Evolutionary conservation across 2,329 filamentous ascomycete genomes (phyloP), one percentile per base, ranked within the genome.

Genomic region (Aspergillus sp.): DNA sequence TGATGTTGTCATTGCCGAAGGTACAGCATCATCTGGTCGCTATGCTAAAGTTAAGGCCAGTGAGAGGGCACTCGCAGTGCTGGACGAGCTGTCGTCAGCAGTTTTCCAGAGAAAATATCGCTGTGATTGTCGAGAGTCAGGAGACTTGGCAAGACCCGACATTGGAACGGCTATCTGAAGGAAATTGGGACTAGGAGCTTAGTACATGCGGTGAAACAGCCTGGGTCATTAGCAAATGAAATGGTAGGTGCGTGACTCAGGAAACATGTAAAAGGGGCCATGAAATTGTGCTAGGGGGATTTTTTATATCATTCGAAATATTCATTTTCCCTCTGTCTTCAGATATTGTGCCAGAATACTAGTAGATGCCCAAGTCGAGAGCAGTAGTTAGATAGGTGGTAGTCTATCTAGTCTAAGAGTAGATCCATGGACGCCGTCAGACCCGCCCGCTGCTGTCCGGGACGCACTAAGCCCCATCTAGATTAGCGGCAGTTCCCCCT

Each of bases 21-120:
- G 82, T 1, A 79, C 81, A 38, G 85, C 85, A 1, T 85, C 82
- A 65, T 92, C 87, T 54, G 84, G 85, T 0, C 82, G 90, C 50
- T 90, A 92, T 75, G 92, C 91, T 0, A 93, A 92, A 76, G 75
- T 90, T 4, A 78, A 77, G 58, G 79, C 79, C 8, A 81, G 79
- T 58, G 71, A 76, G 61, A 70, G 69, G 4, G 78, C 78, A 2
- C 62, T 81, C 58, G 63, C 67, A 5, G 64, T 71, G 61, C 65
- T 88, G 53, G 78, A 84, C 25, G 82, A 81, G 0, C 62, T 88
- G 63, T 74, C 77, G 21, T 74, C 80, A 6, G 80, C 80, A 8
- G 84, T 88, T 57, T 96, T 90, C 62, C 81, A 85, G 63, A 72
- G 72, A 55, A 78, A 74, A 65, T 91, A 85, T 70, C 78, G 78